Base-by-base conservation (phyloP, 2,329 filamentous ascomycete species). In the Ophiosphaerella korrae region DNA sequence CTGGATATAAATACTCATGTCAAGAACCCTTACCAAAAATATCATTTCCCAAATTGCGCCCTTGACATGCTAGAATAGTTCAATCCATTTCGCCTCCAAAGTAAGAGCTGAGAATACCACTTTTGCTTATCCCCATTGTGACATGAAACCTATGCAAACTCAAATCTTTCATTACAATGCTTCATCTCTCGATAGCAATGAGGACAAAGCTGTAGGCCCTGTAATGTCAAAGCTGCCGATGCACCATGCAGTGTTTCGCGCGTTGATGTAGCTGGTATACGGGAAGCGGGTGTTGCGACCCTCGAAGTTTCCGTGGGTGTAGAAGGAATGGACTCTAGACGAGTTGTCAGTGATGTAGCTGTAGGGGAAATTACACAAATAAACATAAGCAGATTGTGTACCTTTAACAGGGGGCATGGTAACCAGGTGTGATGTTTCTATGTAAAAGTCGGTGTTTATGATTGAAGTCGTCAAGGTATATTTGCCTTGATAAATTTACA, bases 101-200 rank as follows among this genome's bases (percentile, higher is more conserved):
- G 33, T 35, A 14, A 14, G 13, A n/a, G 13, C 33, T 13, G 33
- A n/a, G 13, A 14, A 35, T 7, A 11, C 13, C 9, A 35, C 8
- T 18, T 14, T n/a, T 23, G 2, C 16, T 23, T 8, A 3, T 24
- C 26, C 38, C 13, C n/a, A 26, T 11, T 14, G 12, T 31, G 38
- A n/a, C 26, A 29, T 7, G 26, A 7, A 7, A 29, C 13, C 45
- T 50, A 66, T 44, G 58, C 63, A 14, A 66, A 63, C 11, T 61
- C 61, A 46, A 64, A 66, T 3, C 63, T 48, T 49, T 66, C 63
- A 16, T 59, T 60, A 56, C 63, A 66, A 37, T 66, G 63, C 39
- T 54, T 57, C 56, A 63, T 57, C 47, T 66, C 63, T 9, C 63
- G 61, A 48, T 60, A 66, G 59, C 63, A 66, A 44, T 66, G 63